Conservation (phyloP, 2,329 filamentous ascomycete genomes). For the Aotearoamyces nothofagi region DNA sequence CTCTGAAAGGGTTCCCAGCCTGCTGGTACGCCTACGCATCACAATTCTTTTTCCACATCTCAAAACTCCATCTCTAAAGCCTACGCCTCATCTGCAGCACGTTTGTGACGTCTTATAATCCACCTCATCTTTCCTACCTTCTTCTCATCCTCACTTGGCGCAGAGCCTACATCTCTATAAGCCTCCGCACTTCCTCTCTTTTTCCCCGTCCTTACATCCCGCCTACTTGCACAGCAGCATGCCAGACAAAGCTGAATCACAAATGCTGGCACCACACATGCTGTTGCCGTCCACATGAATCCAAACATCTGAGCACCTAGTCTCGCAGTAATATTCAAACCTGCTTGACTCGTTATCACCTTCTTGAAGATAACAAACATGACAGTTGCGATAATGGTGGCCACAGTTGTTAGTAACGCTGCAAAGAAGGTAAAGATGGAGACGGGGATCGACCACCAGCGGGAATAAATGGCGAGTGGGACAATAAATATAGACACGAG, state of each 20-base stretch:
- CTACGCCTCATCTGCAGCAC: no score
- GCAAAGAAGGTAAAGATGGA: slow-evolving; percentile 52
- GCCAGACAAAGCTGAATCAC: slow-evolving; percentile 60
- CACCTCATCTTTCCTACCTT: no score
- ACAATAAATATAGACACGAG: slow-evolving; percentile 58
- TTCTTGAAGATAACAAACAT: slow-evolving; percentile 73
- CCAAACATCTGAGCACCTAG: slow-evolving; percentile 64
- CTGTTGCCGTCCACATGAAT: slow-evolving; percentile 78
- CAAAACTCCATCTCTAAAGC: no score
- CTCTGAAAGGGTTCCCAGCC: no score
- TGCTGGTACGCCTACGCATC: no score
- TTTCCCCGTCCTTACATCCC: slow-evolving; percentile 18
- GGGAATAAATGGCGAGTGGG: slow-evolving; percentile 23
- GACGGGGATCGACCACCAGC: slow-evolving; percentile 50
- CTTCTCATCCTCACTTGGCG: no score
- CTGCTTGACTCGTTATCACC: slow-evolving; percentile 53
- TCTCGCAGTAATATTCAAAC: slow-evolving; percentile 59
- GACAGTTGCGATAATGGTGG: slow-evolving; percentile 61
- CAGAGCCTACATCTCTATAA: no score
- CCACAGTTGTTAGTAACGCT: slow-evolving; percentile 52
- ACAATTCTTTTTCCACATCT: no score
- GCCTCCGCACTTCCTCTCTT: slow-evolving; percentile 14
- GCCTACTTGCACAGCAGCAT: slow-evolving; percentile 47
- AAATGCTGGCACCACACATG: slow-evolving; percentile 52
- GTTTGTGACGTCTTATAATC: no score